phyloP scores from a whole-genome alignment of 2,329 filamentous ascomycete genomes.

The Stenocarpella maydis region DNA sequence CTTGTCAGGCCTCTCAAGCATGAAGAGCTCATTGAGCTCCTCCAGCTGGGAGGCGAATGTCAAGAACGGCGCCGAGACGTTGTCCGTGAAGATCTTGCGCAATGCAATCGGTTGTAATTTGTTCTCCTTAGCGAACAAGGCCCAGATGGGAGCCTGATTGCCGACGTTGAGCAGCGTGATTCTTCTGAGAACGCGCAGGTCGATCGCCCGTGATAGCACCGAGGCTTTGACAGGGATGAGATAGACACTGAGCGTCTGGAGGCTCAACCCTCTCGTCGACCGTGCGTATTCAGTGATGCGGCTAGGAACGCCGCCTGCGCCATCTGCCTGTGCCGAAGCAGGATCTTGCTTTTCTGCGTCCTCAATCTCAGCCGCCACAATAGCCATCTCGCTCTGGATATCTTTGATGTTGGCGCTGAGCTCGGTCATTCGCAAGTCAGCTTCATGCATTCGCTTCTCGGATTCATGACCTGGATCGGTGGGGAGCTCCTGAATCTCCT shows the following conservation, averaged over 20 bases:
- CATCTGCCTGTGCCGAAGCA: conserved; percentile 24
- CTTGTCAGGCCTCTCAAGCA: conserved; percentile 63
- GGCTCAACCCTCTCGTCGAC: conserved; percentile 63
- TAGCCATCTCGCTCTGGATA: conserved; percentile 46
- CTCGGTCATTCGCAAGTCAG: conserved; percentile 42
- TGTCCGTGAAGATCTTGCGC: conserved; percentile 68
- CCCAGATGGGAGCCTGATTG: conserved; percentile 67
- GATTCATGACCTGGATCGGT: conserved; percentile 34
- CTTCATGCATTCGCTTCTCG: conserved; percentile 38
- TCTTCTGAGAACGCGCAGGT: conserved; percentile 62
- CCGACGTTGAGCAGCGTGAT: conserved; percentile 72
- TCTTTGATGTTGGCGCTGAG: conserved; percentile 46
- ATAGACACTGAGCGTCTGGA: conserved; percentile 63
- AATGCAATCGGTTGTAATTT: conserved; percentile 59
- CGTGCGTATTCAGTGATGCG: conserved; percentile 62
- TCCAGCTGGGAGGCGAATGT: conserved; percentile 61
- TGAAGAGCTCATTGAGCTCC: conserved; percentile 64
- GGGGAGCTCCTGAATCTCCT: conserved; percentile 44
- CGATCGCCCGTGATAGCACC: conserved; percentile 63
- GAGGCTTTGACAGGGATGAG: conserved; percentile 68
- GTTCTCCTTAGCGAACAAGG: conserved; percentile 63
- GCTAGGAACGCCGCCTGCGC: conserved; percentile 38
- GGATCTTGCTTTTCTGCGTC: conserved; percentile 42
- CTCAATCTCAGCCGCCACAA: conserved; percentile 49
- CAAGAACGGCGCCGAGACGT: conserved; percentile 65